Percentiles rank a stretch among this genome's conserved stretches.
Evolutionary conservation across 129 eudicot species (phyloP).

Genomic region (Pittosporum tobira): DNA sequence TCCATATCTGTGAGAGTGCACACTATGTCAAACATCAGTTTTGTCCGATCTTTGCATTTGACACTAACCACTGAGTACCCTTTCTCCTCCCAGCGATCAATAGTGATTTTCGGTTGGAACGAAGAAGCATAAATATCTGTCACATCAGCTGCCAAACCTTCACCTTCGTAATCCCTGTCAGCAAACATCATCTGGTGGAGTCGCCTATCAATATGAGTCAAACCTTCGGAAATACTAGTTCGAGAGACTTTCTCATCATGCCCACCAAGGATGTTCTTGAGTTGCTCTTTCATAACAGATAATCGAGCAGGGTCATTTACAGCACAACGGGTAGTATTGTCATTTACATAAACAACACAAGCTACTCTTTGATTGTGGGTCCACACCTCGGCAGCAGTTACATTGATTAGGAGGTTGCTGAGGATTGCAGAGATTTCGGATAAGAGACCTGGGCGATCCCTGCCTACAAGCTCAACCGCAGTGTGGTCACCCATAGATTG

Average conservation of each 20-base stretch:
- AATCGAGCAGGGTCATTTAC: slow-evolving; percentile 56
- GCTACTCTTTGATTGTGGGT: slow-evolving; percentile 74
- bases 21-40: slow-evolving; percentile 91
- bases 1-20: slow-evolving; percentile 96
- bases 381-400: slow-evolving; percentile 81
- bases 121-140: slow-evolving; percentile 29
- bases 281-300: slow-evolving; percentile 65
- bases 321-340: slow-evolving; percentile 36
- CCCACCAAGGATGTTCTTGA: slow-evolving; percentile 63
- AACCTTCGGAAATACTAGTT: slow-evolving; percentile 54
- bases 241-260: slow-evolving; percentile 48
- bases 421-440: slow-evolving; percentile 82
- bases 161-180: slow-evolving; percentile 73
- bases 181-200: slow-evolving; percentile 93
- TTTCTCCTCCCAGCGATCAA: slow-evolving; percentile 69
- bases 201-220: slow-evolving; percentile 75
- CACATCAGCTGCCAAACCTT: slow-evolving; percentile 21
- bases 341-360: slow-evolving; percentile 66
- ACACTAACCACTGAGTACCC: slow-evolving; percentile 79
- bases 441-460: slow-evolving; percentile 87
- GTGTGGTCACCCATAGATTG: slow-evolving; percentile 66
- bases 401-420: slow-evolving; percentile 59
- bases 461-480: slow-evolving; percentile 71
- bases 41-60: slow-evolving; percentile 65
- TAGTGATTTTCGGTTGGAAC: slow-evolving; percentile 40